phyloP scores from a whole-genome alignment of 2,329 filamentous ascomycete species.

The Penicillium nordicum region DNA sequence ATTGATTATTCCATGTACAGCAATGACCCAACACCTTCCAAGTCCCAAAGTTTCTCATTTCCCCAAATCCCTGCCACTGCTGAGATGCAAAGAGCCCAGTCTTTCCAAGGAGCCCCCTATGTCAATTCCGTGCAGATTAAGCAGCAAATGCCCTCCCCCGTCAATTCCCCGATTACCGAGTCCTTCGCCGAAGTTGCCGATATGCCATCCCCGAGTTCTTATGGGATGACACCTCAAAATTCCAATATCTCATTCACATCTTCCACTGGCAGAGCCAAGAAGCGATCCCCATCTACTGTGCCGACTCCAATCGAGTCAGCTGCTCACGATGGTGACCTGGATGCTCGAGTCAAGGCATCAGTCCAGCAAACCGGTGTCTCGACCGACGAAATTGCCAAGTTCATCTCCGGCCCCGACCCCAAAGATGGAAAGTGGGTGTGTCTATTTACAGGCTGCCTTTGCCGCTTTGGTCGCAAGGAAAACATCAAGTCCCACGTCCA shows the following conservation, averaged over 20 bases:
- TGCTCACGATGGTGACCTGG: slow-evolving; percentile 50
- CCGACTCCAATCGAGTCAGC: slow-evolving; percentile 36
- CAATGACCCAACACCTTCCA: slow-evolving; percentile 41
- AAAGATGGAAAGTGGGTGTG: slow-evolving; percentile 77
- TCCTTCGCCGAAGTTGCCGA: slow-evolving; percentile 54
- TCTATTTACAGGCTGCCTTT: slow-evolving; percentile 72
- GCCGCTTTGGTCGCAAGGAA: slow-evolving; percentile 93
- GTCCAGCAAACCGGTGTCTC: slow-evolving; percentile 79
- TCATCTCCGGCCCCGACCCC: slow-evolving; percentile 69
- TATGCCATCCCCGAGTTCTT: slow-evolving; percentile 30
- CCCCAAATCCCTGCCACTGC: slow-evolving; percentile 33
- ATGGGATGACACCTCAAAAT: slow-evolving; percentile 26
- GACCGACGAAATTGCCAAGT: slow-evolving; percentile 74
- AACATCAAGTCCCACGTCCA: slow-evolving; percentile 99
- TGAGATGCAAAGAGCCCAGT: slow-evolving; percentile 46
- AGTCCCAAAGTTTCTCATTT: slow-evolving; percentile 33
- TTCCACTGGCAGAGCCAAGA: slow-evolving; percentile 20
- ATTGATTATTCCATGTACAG: slow-evolving; percentile 38
- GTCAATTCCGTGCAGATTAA: slow-evolving; percentile 37
- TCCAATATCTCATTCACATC: slow-evolving; percentile 30
- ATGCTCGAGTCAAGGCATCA: slow-evolving; percentile 58
- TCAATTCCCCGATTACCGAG: slow-evolving; percentile 47
- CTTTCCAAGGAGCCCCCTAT: slow-evolving; percentile 45
- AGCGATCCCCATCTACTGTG: slow-evolving; percentile 18
- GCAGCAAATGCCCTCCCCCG: slow-evolving; percentile 54